phyloP scores from a whole-genome alignment of 768 basidiomycete species.

The Russula foetens region DNA sequence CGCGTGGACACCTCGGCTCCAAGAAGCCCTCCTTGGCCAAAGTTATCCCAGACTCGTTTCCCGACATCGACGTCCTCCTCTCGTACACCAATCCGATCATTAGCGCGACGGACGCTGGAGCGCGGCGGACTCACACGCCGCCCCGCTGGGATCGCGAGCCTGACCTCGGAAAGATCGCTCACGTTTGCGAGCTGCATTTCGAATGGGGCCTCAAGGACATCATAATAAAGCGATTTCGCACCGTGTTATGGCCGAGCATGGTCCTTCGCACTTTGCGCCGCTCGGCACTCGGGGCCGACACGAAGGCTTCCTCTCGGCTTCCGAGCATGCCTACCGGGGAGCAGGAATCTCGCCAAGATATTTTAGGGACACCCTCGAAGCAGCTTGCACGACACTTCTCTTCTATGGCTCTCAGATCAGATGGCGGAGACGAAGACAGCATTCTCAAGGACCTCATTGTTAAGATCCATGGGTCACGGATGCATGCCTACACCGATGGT shows the following conservation, averaged over 20 bases:
- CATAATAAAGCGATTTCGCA: constrained; percentile 79
- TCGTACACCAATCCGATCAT: constrained; percentile 77
- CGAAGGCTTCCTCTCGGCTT: constrained; percentile 28
- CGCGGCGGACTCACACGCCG: constrained; percentile 29
- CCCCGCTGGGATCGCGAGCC: constrained; percentile 47
- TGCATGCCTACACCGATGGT: constrained; percentile 62
- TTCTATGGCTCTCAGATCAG: constrained; percentile 31
- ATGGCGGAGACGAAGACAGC: constrained; percentile 27
- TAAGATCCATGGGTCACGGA: constrained; percentile 57
- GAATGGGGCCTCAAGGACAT: constrained; percentile 86
- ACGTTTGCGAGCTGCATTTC: constrained; percentile 77
- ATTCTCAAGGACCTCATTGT: constrained; percentile 42
- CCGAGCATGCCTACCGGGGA: constrained; percentile 8
- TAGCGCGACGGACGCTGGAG: constrained; percentile 45
- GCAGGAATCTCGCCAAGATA: background rate
- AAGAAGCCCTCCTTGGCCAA: constrained; percentile 61
- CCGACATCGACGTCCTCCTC: constrained; percentile 61
- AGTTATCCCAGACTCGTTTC: constrained; percentile 57
- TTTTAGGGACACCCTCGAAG: constrained; percentile 37
- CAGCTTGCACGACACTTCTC: constrained; percentile 52
- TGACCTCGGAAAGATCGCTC: constrained; percentile 63
- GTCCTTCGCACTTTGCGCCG: constrained; percentile 66
- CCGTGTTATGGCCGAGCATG: constrained; percentile 71
- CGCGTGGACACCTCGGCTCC: constrained; percentile 50
- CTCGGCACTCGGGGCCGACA: constrained; percentile 33